Base-by-base conservation (phyloP, 2,329 filamentous ascomycete species). In the Emergomyces orientalis region DNA sequence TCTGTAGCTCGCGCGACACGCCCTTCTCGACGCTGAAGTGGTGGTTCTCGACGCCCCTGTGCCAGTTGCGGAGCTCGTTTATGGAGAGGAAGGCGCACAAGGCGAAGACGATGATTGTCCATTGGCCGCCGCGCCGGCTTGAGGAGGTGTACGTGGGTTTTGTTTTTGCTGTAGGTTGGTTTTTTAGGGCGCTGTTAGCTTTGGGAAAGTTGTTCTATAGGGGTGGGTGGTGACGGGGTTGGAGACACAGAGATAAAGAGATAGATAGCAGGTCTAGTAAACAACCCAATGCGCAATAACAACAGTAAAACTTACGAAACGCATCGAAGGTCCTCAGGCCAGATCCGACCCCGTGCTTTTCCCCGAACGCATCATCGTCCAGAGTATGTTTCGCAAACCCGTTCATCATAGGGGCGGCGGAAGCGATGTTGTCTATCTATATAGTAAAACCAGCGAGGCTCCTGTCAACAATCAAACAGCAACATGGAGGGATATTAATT, bases 1-100 rank as follows among this genome's bases (percentile, higher is more conserved):
- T 88, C 77, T 97, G 92, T 74, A 99, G 84, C 66, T 86, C 83
- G 76, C 91, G 91, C 2, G 89, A 88, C 47, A 99, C 83, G 68
- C 90, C 90, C 77, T 95, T 94, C 76, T 97, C 94, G 63, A 99
- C 93, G 64, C 88, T 88, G 77, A 97, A 99, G 65, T 89, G 90
- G 75, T 97, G 93, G 62, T 86, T 86, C 72, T 96, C 94, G 61
- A 84, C 79, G 69, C 94, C 94, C 63, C 82, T 81, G 84, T 90
- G 94, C 91, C 93, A 97, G 62, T 88, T 86, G 65, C 80, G 75
- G 41, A 94, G 79, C 77, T 99, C 94, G 59, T 86, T 85, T 79
- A 88, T 86, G 68, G 90, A 81, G 64, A 99, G 88, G 66, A 91
- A 73, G 65, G 86, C 73, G 66, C 90, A 94, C 66, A 95, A 80